Percentiles rank a stretch among this genome's conserved stretches.
These are phyloP conservation scores for Sporothrix protearum DNA, from an alignment of 2,329 filamentous ascomycete genomes.

Conservation along the genomic window DNA sequence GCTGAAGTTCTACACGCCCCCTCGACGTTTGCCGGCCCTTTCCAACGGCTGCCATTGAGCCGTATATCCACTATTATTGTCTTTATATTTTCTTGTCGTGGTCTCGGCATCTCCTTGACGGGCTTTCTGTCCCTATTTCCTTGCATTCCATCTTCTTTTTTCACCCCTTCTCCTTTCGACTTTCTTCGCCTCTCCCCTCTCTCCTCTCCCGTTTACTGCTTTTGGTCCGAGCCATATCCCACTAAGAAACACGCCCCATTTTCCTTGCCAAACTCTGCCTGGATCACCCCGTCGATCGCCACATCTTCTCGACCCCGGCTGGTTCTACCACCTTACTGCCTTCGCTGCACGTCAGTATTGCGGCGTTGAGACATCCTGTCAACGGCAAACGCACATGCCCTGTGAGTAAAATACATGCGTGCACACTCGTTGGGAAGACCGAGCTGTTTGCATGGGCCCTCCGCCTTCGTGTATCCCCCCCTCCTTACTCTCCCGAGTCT, in stretches of 20 bases:
- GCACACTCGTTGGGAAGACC: neutral
- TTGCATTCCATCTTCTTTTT: neutral
- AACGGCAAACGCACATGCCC: constrained; percentile 2
- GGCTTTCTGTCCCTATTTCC: neutral
- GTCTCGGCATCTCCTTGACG: constrained; percentile 2
- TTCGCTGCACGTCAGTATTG: constrained; percentile 28
- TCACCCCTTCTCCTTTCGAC: neutral
- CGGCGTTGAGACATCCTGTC: neutral
- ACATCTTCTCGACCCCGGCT: constrained; percentile 32
- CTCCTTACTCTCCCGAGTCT: neutral
- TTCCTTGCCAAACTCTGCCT: constrained; percentile 31
- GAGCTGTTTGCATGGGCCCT: neutral
- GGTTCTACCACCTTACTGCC: constrained; percentile 28
- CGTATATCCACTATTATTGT: neutral
- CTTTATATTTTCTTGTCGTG: neutral
- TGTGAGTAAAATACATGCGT: neutral
- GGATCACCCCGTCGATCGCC: constrained; percentile 36
- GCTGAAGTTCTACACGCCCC: constrained; percentile 18
- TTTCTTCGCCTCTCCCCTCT: constrained; percentile 20
- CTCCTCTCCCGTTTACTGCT: neutral
- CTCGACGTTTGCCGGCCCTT: constrained; percentile 30
- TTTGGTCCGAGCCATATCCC: neutral
- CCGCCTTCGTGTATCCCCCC: neutral
- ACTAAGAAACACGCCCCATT: no score
- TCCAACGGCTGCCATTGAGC: constrained; percentile 5